Evolutionary conservation across 2,329 filamentous ascomycete species (phyloP).

Genomic region (Aspergillus sp.): DNA sequence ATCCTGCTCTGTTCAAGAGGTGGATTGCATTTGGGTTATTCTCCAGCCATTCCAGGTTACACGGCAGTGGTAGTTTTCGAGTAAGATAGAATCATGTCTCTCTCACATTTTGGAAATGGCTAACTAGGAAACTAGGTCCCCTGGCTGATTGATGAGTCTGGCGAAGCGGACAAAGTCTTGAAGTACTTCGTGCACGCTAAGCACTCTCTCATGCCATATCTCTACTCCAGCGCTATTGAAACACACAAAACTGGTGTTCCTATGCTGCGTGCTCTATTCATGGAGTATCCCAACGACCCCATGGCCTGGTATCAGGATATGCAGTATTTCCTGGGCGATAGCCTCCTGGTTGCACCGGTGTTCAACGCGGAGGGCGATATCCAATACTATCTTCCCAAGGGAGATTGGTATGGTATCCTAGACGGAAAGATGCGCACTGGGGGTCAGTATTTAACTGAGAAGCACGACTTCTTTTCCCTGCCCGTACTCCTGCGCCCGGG

Average conservation of each 20-base stretch:
- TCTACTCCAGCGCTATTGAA: slow-evolving; percentile 8
- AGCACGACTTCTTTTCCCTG: no score
- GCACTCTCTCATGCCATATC: slow-evolving; percentile 13
- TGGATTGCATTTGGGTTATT: slow-evolving; percentile 13
- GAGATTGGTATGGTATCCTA: background rate
- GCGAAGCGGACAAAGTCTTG: slow-evolving; percentile 6
- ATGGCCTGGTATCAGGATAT: slow-evolving; percentile 8
- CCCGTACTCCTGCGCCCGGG: no score
- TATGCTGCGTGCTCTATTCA: slow-evolving; percentile 6
- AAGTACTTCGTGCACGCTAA: slow-evolving; percentile 8
- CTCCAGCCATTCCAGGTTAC: slow-evolving; percentile 9
- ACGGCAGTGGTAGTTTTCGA: background rate
- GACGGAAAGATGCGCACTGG: no score
- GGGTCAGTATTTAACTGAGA: no score
- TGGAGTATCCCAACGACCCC: slow-evolving; percentile 8
- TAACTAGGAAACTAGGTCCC: slow-evolving; percentile 1
- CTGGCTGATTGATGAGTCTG: slow-evolving; percentile 9
- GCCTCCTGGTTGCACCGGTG: slow-evolving; percentile 9
- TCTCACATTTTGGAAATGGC: no score
- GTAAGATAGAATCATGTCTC: no score
- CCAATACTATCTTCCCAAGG: slow-evolving; percentile 11
- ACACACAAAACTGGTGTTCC: slow-evolving; percentile 5
- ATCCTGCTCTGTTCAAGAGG: slow-evolving; percentile 7
- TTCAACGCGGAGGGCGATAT: background rate
- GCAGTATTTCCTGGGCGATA: slow-evolving; percentile 12